A percentile compares a stretch with the other conserved stretches of the same genome.
Conservation (phyloP, 2,329 filamentous ascomycete species). For the Phaeosphaeriaceae sp. region DNA sequence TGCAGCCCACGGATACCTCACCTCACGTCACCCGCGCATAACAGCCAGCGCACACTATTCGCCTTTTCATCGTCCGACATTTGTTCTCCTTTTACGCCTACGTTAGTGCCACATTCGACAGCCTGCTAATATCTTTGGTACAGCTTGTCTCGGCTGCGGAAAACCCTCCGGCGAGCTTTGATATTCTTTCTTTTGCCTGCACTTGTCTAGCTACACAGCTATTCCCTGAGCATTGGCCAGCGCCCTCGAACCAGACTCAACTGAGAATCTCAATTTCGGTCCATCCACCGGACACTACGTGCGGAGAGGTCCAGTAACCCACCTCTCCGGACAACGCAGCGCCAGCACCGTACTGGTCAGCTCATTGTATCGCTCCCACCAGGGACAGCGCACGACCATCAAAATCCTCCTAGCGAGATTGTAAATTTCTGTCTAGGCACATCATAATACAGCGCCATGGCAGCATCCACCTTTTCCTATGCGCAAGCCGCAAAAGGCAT, state of each 20-base stretch:
- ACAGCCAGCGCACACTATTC: background rate
- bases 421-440: constrained; percentile 11
- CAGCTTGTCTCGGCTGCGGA: constrained; percentile 13
- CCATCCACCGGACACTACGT: constrained; percentile 32
- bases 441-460: constrained; percentile 31
- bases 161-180: background rate
- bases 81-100: background rate
- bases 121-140: constrained; percentile 21
- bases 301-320: constrained; percentile 48
- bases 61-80: background rate
- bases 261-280: constrained; percentile 10
- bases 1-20: background rate
- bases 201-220: background rate
- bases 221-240: background rate
- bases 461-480: constrained; percentile 76
- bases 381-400: constrained; percentile 34
- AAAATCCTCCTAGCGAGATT: constrained; percentile 11
- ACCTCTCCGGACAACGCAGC: constrained; percentile 51
- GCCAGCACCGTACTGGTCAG: constrained; percentile 38
- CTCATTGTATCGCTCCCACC: constrained; percentile 37
- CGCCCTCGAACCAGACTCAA: background rate
- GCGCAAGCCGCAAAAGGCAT: constrained; percentile 92
- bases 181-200: constrained; percentile 4
- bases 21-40: background rate
- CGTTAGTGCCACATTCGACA: background rate